Conservation (phyloP, 2,329 filamentous ascomycete genomes). For the Capronia coronata region DNA sequence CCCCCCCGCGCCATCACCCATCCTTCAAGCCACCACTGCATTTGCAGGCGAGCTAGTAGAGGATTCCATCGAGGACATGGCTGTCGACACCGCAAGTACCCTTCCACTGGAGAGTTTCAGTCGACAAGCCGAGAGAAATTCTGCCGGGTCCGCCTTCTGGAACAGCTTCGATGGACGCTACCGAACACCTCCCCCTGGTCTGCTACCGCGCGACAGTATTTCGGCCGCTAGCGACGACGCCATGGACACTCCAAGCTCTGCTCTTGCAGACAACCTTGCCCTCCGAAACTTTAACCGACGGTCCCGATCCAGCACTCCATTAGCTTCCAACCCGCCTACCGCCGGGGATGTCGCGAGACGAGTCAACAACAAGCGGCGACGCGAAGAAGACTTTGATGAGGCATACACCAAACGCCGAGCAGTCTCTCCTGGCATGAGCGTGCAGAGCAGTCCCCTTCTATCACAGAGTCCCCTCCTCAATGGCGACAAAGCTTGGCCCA, state of each 20-base stretch:
- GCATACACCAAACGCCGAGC: slow-evolving; percentile 79
- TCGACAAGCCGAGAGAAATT: slow-evolving; percentile 64
- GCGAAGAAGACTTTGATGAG: slow-evolving; percentile 86
- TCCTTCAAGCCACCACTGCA: slow-evolving; percentile 41
- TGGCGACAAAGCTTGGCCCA: slow-evolving; percentile 66
- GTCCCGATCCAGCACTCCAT: slow-evolving; percentile 39
- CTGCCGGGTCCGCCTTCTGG: slow-evolving; percentile 69
- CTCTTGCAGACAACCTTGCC: slow-evolving; percentile 25
- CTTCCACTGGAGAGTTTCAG: slow-evolving; percentile 63
- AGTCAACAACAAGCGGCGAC: slow-evolving; percentile 72
- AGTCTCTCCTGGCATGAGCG: slow-evolving; percentile 84
- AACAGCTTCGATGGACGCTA: slow-evolving; percentile 65
- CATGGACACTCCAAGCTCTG: slow-evolving; percentile 36
- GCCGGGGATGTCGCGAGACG: slow-evolving; percentile 71
- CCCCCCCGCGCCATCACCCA: slow-evolving; percentile 24
- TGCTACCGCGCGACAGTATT: slow-evolving; percentile 51
- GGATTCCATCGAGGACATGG: slow-evolving; percentile 54
- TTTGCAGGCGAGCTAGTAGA: slow-evolving; percentile 58
- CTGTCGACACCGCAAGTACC: slow-evolving; percentile 30
- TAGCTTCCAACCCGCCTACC: slow-evolving; percentile 41
- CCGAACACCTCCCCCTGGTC: slow-evolving; percentile 58
- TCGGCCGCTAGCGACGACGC: slow-evolving; percentile 38
- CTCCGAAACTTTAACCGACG: slow-evolving; percentile 29
- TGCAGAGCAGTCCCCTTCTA: slow-evolving; percentile 80
- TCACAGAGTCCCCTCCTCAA: slow-evolving; percentile 68